Conservation (phyloP, 2,329 filamentous ascomycete genomes). For the Fonsecaea multimorphosa region DNA sequence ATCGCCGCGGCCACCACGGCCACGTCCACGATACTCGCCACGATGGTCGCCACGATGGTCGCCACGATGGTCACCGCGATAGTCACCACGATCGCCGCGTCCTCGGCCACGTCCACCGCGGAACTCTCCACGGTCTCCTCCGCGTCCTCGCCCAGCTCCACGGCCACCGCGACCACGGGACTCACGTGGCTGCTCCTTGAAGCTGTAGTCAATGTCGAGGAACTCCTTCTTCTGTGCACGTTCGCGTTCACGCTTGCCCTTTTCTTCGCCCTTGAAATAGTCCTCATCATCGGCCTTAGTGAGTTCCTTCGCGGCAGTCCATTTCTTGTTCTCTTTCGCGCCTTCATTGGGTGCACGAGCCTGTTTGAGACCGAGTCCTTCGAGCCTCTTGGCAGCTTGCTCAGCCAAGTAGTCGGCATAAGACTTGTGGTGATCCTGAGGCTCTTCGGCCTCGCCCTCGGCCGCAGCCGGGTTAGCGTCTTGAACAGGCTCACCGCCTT, state of each 20-base stretch:
- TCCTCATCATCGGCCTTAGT: constrained; percentile 66
- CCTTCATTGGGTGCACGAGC: constrained; percentile 94
- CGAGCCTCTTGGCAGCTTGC: constrained; percentile 75
- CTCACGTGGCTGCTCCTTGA: constrained; percentile 69
- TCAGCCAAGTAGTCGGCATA: constrained; percentile 87
- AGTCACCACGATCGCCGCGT: constrained; percentile 48
- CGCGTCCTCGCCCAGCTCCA: constrained; percentile 56
- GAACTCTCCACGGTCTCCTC: constrained; percentile 41
- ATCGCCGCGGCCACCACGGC: constrained; percentile 42
- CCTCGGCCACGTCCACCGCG: constrained; percentile 39
- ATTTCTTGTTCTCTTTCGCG: constrained; percentile 75
- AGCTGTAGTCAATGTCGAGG: constrained; percentile 86
- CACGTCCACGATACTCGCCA: constrained; percentile 48
- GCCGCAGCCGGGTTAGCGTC: constrained; percentile 3
- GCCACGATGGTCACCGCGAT: constrained; percentile 45
- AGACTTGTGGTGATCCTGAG: constrained; percentile 87
- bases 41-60: constrained; percentile 46
- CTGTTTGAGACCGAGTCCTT: constrained; percentile 67
- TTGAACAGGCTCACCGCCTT: constrained; percentile 40
- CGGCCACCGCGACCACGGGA: constrained; percentile 54
- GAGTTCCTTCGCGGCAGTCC: constrained; percentile 49
- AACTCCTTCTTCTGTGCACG: constrained; percentile 84
- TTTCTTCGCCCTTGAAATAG: constrained; percentile 79
- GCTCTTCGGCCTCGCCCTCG: constrained; percentile 54
- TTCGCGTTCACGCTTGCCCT: constrained; percentile 82